Evolutionary conservation across 2,329 filamentous ascomycete species (phyloP), one percentile per base, ranked within the genome.

Genomic region (Zasmidium citrigriseum): DNA sequence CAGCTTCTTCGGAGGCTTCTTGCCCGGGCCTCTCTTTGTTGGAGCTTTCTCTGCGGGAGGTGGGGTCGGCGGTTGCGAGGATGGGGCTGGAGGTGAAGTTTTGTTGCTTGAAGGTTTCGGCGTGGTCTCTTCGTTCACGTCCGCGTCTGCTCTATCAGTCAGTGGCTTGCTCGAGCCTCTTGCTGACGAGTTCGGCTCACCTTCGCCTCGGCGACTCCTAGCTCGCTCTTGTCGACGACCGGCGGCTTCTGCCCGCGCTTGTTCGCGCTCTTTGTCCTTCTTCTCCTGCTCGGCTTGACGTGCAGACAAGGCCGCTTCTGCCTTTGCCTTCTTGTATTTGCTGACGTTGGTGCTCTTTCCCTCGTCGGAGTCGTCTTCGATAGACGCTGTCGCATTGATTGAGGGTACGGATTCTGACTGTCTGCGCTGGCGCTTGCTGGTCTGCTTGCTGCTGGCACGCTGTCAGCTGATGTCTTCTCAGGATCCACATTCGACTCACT

Each of bases 371-470:
- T 90, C 88, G 56, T 88, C 82, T 16, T 82, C 80, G 4, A 76
- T 77, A 49, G 76, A 78, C 25, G 76, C 75, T 68, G 74, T 77
- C 70, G 72, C 79, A 72, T 68, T 75, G 52, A 65, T 75, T 54
- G 82, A 81, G 5, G 72, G 64, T 24, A 83, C 83, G 2, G 90
- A 91, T 48, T 86, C 86, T 2, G 92, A 96, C 59, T 82, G 83
- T 23, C 93, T 97, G 54, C 93, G 87, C 73, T 91, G 92, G 65
- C 93, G 85, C 78, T 98, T 98, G 50, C 85, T 76, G 60, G 81
- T 85, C 63, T 87, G 83, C 58, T 84, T 86, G 71, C 88, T 88
- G 66, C 91, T 96, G 52, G 57, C 11, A 9, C 10, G 20, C 11
- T 16, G 54, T 71, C 58, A 70, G 63, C 56, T 34, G 24, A 1